Evolutionary conservation across 2,329 filamentous ascomycete genomes (phyloP).

Genomic region (Ascochyta lentis): DNA sequence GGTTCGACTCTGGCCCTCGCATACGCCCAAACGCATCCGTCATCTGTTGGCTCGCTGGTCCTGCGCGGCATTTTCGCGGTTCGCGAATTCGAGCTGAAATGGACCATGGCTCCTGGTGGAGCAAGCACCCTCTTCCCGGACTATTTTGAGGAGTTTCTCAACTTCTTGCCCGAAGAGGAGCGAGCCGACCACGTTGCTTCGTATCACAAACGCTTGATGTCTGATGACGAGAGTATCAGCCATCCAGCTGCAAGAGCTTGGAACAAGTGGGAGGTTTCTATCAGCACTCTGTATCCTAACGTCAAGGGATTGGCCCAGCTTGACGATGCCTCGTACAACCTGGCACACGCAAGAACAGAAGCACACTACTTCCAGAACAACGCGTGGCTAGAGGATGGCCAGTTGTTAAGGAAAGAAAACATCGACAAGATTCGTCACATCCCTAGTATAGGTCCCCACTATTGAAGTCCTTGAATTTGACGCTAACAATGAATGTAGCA

Average conservation of each 20-base stretch:
- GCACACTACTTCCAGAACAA: conserved; percentile 53
- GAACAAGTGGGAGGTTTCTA: conserved; percentile 47
- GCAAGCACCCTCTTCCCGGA: conserved; percentile 50
- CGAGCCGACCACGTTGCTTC: conserved; percentile 45
- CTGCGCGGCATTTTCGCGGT: conserved; percentile 54
- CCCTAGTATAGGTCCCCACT: conserved; percentile 25
- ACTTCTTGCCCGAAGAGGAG: conserved; percentile 48
- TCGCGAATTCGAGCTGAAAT: conserved; percentile 47
- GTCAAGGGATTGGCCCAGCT: conserved; percentile 28
- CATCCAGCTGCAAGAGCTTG: conserved; percentile 45
- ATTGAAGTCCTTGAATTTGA: neutral
- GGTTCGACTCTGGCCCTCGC: conserved; percentile 54
- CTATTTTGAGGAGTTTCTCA: conserved; percentile 47
- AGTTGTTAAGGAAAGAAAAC: conserved; percentile 46
- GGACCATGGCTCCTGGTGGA: conserved; percentile 38
- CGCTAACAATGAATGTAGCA: conserved; percentile 11
- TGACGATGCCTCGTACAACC: conserved; percentile 39
- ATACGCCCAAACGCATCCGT: conserved; percentile 54
- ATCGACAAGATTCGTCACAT: conserved; percentile 48
- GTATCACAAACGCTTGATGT: conserved; percentile 52
- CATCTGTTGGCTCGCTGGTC: conserved; percentile 49
- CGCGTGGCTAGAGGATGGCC: conserved; percentile 52
- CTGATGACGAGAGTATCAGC: conserved; percentile 36
- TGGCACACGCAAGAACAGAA: conserved; percentile 53
- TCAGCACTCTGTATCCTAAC: conserved; percentile 36